phyloP scores from a whole-genome alignment of 129 eudicot genomes.

The Oenanthe sinensis region DNA sequence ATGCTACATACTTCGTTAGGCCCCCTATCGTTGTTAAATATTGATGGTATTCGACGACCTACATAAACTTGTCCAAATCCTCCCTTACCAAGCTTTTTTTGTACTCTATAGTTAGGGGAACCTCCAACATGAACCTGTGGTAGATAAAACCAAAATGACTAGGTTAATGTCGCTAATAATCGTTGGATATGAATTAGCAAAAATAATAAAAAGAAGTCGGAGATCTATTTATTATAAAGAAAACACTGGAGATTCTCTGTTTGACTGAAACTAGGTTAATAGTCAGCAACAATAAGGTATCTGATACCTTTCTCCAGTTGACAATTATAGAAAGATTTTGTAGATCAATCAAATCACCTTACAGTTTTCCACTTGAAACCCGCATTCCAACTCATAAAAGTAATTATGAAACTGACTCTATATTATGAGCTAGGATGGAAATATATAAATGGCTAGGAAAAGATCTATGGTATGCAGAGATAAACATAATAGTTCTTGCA shows the following conservation, averaged over 20 bases:
- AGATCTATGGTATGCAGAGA: not conserved
- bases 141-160: slow-evolving; percentile 6
- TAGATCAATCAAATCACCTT: not conserved
- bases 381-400: not conserved
- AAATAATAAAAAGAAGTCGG: not conserved
- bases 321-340: not conserved
- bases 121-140: slow-evolving; percentile 75
- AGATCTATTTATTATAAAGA: too few species aligned
- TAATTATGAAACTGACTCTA: not conserved
- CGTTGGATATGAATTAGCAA: not conserved
- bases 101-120: slow-evolving; percentile 66
- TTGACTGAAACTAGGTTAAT: too few species aligned
- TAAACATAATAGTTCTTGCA: not conserved
- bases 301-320: not conserved
- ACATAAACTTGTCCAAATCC: slow-evolving; percentile 95
- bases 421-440: not conserved
- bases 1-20: slow-evolving; percentile 54
- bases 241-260: not conserved
- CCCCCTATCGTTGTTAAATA: slow-evolving; percentile 57
- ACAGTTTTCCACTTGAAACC: not conserved
- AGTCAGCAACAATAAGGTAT: not conserved
- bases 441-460: not conserved
- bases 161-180: not conserved
- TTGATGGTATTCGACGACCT: slow-evolving; percentile 56
- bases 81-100: slow-evolving; percentile 80